A percentile compares a stretch with the other conserved stretches of the same genome.
Evolutionary conservation across 1,284 basidiomycete genomes (phyloP).

Genomic region (Pyrrhoderma noxium): DNA sequence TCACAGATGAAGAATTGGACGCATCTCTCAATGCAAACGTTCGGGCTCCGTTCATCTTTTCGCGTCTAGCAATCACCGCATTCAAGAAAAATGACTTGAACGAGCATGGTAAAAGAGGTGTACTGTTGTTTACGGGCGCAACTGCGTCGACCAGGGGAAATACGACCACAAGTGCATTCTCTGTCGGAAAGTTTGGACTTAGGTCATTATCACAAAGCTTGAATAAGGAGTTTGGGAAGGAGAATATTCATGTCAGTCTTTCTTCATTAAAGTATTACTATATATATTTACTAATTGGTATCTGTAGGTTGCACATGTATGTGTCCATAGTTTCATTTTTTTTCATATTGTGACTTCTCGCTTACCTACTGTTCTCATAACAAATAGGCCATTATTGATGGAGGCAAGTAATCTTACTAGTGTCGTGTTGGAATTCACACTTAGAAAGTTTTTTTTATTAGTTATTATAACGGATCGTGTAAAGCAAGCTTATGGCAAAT

Average conservation of each 20-base stretch:
- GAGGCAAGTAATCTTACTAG: neutral
- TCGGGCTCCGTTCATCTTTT: conserved; percentile 26
- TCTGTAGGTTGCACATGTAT: conserved; percentile 13
- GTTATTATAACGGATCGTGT: conserved; percentile 14
- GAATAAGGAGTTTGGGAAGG: conserved; percentile 29
- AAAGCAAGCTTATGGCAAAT: conserved; percentile 4
- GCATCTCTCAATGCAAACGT: conserved; percentile 23
- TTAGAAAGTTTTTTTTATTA: neutral
- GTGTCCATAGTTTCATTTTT: neutral
- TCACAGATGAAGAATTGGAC: conserved; percentile 22
- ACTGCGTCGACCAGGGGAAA: conserved; percentile 26
- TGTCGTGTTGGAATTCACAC: neutral
- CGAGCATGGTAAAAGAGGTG: conserved; percentile 24
- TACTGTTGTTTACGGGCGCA: conserved; percentile 29
- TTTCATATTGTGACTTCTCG: neutral
- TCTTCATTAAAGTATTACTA: neutral
- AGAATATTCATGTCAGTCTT: conserved; percentile 27
- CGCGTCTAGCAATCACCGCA: conserved; percentile 24
- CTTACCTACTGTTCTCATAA: neutral
- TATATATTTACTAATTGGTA: neutral
- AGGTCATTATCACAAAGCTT: conserved; percentile 26
- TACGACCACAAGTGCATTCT: conserved; percentile 25
- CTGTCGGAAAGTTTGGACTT: conserved; percentile 29
- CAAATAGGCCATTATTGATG: conserved; percentile 11
- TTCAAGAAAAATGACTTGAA: conserved; percentile 22